Conservation (phyloP, 1,284 basidiomycete genomes). For the Sporisorium graminicola region DNA sequence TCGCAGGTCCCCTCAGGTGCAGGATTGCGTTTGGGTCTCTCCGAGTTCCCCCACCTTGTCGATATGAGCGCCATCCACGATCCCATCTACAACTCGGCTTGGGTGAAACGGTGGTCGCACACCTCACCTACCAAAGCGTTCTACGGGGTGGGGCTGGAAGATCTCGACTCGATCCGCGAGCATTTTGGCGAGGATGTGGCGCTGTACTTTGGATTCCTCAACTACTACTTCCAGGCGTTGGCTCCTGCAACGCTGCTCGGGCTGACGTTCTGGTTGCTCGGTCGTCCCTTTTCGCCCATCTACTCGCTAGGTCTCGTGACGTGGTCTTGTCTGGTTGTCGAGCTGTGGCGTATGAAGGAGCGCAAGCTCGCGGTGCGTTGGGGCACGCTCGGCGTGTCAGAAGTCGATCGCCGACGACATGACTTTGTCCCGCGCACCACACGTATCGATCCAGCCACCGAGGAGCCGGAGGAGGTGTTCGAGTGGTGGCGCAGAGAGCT, state of each 20-base stretch:
- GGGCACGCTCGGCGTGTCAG: slow-evolving; percentile 61
- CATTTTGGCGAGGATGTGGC: slow-evolving; percentile 69
- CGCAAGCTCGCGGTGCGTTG: slow-evolving; percentile 65
- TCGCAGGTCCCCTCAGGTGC: slow-evolving; percentile 51
- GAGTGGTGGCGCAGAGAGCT: slow-evolving; percentile 73
- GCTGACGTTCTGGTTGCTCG: slow-evolving; percentile 54
- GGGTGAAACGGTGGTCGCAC: slow-evolving; percentile 63
- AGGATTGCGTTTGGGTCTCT: slow-evolving; percentile 38
- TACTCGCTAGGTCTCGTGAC: slow-evolving; percentile 61
- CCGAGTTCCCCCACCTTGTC: slow-evolving; percentile 62
- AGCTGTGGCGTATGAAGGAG: slow-evolving; percentile 67
- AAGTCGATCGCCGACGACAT: slow-evolving; percentile 49
- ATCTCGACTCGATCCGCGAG: slow-evolving; percentile 64
- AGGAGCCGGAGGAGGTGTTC: slow-evolving; percentile 65
- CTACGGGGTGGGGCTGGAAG: slow-evolving; percentile 50
- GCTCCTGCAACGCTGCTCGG: slow-evolving; percentile 58
- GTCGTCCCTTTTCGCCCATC: slow-evolving; percentile 49
- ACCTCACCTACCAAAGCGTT: slow-evolving; percentile 41
- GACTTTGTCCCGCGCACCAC: slow-evolving; percentile 57
- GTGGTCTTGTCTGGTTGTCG: slow-evolving; percentile 64
- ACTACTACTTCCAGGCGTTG: slow-evolving; percentile 64
- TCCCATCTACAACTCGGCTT: slow-evolving; percentile 56
- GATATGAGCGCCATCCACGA: slow-evolving; percentile 68
- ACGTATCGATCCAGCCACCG: slow-evolving; percentile 57
- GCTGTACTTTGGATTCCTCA: slow-evolving; percentile 68